Evolutionary conservation across 345 rosid species (phyloP), one percentile per base, ranked within the genome.

Genomic region (Alliaria petiolata): DNA sequence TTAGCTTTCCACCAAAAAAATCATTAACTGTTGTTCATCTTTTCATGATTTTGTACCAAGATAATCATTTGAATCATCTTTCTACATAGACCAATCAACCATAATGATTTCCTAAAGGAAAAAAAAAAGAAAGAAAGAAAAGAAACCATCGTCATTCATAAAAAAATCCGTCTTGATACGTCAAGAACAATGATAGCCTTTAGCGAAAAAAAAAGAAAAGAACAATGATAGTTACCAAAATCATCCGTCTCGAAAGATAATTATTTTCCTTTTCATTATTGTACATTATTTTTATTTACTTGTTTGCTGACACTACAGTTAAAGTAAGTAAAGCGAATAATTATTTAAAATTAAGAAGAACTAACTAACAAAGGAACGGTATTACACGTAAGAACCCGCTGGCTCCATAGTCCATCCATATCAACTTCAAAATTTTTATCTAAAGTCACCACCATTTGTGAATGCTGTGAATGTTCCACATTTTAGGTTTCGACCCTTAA

Each of bases 1-100:
- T 56, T 46, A 36, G 52, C 61, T 62, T 76, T 68, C 74, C 70
- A 54, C 44, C 63, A 45, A 49, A 62, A 43, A 45, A n/a, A 76
- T 39, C 62, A 69, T 63, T 17, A 25, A 12, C n/a, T 20, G 13
- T 31, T 38, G 34, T 15, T 46, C 64, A 46, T 36, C 31, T 45
- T 35, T 62, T 46, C 60, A 46, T 54, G 2, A 8, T 51, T 30
- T 76, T 34, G 51, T 60, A 50, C 62, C 50, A 68, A 49, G 38
- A 42, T 50, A 43, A 75, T 67, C 70, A 69, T 67, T 60, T 25
- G 7, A 51, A 75, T 31, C 31, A 74, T 50, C 62, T 67, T 57
- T 74, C 36, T 20, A 38, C 25, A 60, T 35, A 52, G 35, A 46
- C 35, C 43, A 54, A 40, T 66, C 47, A 33, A 50, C 52, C 40